Evolutionary conservation across 1,284 basidiomycete genomes (phyloP).

Genomic region (Ceratorhiza oryzae-sativae): DNA sequence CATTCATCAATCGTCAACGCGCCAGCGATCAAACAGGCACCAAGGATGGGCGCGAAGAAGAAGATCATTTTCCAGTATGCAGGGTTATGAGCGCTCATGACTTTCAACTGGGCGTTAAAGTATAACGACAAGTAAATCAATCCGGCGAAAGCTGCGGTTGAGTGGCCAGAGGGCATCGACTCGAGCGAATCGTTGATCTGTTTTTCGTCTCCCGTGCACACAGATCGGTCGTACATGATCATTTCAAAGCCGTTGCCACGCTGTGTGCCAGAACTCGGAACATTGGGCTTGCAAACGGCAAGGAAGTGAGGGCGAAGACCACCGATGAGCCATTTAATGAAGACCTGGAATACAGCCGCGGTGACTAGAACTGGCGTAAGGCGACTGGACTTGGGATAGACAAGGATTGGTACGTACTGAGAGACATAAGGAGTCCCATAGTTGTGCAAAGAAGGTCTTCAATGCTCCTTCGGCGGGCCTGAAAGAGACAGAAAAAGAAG

Average conservation of each 20-base stretch:
- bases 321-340: conserved; percentile 64
- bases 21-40: conserved; percentile 63
- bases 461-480: conserved; percentile 57
- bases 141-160: conserved; percentile 60
- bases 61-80: conserved; percentile 68
- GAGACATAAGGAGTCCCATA: conserved; percentile 60
- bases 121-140: conserved; percentile 63
- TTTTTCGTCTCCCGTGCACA: conserved; percentile 62
- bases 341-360: conserved; percentile 56
- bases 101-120: conserved; percentile 65
- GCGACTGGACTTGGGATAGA: background rate
- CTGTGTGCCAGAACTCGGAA: conserved; percentile 50
- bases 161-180: conserved; percentile 59
- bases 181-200: conserved; percentile 63
- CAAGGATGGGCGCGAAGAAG: conserved; percentile 63
- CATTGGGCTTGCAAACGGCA: conserved; percentile 59
- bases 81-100: conserved; percentile 61
- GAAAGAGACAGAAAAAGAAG: conserved; percentile 59
- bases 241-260: conserved; percentile 56
- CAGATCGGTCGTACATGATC: conserved; percentile 59
- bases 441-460: conserved; percentile 60
- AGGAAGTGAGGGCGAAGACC: conserved; percentile 61
- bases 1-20: conserved; percentile 66
- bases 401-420: conserved; percentile 47
- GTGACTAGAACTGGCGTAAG: conserved; percentile 39